A percentile compares a stretch with the other conserved stretches of the same genome.
Conservation (phyloP, 1,284 basidiomycete genomes). For the Austroboletus niveus region DNA sequence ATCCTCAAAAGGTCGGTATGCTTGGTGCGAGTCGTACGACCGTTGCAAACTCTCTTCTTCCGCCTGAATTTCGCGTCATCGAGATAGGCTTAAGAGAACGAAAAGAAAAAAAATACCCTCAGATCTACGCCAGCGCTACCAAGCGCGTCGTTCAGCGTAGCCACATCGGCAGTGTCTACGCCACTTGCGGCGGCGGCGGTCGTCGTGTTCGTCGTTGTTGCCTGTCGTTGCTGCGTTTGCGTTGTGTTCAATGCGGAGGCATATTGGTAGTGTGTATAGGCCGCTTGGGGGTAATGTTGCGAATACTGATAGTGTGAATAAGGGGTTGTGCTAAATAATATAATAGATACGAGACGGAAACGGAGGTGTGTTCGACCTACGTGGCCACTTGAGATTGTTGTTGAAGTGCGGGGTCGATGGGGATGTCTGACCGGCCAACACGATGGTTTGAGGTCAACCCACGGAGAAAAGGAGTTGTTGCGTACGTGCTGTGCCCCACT, state of each 20-base stretch:
- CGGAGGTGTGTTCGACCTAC: slow-evolving; percentile 28
- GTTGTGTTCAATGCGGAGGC: slow-evolving; percentile 28
- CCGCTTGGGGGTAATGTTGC: slow-evolving; percentile 53
- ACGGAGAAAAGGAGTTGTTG: slow-evolving; percentile 3
- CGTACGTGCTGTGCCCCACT: slow-evolving; percentile 46
- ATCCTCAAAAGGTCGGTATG: slow-evolving; percentile 65
- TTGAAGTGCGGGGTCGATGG: slow-evolving; percentile 68
- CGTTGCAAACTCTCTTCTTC: slow-evolving; percentile 78
- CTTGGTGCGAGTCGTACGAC: slow-evolving; percentile 55
- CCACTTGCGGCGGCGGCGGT: slow-evolving; percentile 28
- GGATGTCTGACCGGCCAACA: slow-evolving; percentile 46
- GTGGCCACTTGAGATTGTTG: slow-evolving; percentile 53
- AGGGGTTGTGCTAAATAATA: slow-evolving; percentile 34
- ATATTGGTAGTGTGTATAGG: slow-evolving; percentile 53
- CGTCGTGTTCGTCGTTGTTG: slow-evolving; percentile 20
- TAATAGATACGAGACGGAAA: slow-evolving; percentile 3
- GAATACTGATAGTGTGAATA: slow-evolving; percentile 49
- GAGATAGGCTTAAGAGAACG: neutral
- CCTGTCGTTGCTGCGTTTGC: slow-evolving; percentile 33
- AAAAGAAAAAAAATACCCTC: slow-evolving; percentile 44
- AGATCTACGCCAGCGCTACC: slow-evolving; percentile 83
- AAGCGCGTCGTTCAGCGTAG: slow-evolving; percentile 76
- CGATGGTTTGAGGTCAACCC: neutral
- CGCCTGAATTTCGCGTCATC: slow-evolving; percentile 45
- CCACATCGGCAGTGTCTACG: slow-evolving; percentile 65